Percentiles rank a stretch among this genome's conserved stretches.
Conservation (phyloP, 1,284 basidiomycete genomes). For the Moesziomyces sp. region DNA sequence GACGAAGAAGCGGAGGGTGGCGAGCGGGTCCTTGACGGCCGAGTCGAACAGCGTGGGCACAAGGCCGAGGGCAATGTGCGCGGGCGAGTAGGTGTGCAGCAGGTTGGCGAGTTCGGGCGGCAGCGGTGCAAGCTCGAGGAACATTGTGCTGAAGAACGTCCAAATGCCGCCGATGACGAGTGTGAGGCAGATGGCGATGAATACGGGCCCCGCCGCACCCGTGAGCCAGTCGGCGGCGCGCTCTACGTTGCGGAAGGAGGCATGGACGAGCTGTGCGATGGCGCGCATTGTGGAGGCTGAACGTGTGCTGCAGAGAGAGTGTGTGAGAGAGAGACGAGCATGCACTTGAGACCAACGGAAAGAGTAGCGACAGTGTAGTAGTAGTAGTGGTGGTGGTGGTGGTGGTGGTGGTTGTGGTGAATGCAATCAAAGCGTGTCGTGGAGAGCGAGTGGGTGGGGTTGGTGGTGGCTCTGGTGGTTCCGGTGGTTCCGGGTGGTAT, state of each 20-base stretch:
- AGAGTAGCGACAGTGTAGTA: neutral
- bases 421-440: no score
- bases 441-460: no score
- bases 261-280: constrained; percentile 74
- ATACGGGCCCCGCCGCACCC: constrained; percentile 88
- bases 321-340: neutral
- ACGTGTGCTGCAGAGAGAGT: neutral
- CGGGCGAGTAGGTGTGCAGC: constrained; percentile 48
- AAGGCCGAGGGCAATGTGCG: constrained; percentile 57
- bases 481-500: neutral
- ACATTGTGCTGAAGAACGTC: constrained; percentile 74
- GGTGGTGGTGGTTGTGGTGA: neutral
- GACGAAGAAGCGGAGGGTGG: constrained; percentile 43
- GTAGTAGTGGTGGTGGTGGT: neutral
- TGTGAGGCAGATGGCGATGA: constrained; percentile 77
- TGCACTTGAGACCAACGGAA: neutral
- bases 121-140: constrained; percentile 42
- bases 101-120: constrained; percentile 51
- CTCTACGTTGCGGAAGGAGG: constrained; percentile 86
- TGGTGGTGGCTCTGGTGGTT: neutral
- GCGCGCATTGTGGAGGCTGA: constrained; percentile 41
- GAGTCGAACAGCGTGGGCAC: constrained; percentile 35
- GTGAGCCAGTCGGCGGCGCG: constrained; percentile 81
- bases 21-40: constrained; percentile 24
- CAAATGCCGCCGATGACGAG: constrained; percentile 78